Evolutionary conservation across 345 rosid species (phyloP).

Genomic region (Populus pruinosa): DNA sequence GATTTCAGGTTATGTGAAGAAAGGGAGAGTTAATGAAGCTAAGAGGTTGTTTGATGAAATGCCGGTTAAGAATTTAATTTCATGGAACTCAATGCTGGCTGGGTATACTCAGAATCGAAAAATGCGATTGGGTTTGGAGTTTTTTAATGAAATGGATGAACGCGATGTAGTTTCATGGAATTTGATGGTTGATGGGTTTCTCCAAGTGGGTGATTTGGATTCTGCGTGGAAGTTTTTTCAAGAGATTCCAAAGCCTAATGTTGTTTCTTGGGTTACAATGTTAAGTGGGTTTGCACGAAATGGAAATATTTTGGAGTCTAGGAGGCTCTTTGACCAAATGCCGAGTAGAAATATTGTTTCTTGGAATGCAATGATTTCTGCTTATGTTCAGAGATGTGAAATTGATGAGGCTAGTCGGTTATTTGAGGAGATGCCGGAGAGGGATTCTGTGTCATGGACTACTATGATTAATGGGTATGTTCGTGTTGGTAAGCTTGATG

Average conservation of each 20-base stretch:
- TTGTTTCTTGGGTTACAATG: constrained; percentile 40
- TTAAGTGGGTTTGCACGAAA: constrained; percentile 30
- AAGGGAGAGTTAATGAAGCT: constrained; percentile 33
- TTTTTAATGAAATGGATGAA: constrained; percentile 14
- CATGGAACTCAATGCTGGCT: constrained; percentile 44
- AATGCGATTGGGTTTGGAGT: constrained; percentile 16
- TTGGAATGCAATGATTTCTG: constrained; percentile 46
- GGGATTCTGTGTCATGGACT: constrained; percentile 41
- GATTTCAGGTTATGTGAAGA: constrained; percentile 40
- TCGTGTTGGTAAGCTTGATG: constrained; percentile 29
- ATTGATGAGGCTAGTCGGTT: constrained; percentile 36
- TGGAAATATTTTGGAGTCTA: constrained; percentile 28
- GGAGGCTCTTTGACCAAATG: constrained; percentile 33
- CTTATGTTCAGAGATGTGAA: constrained; percentile 20
- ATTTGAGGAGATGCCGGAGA: constrained; percentile 39
- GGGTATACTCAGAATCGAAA: constrained; percentile 33
- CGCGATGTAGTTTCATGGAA: constrained; percentile 30
- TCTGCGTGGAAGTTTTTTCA: constrained; percentile 36
- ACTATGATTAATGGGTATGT: constrained; percentile 40
- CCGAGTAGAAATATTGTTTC: constrained; percentile 35
- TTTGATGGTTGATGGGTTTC: constrained; percentile 33
- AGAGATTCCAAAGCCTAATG: constrained; percentile 29
- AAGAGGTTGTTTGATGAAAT: constrained; percentile 27
- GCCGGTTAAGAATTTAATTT: constrained; percentile 36
- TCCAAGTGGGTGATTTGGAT: constrained; percentile 28